Evolutionary conservation across 805 yeast species (phyloP).

Genomic region (Candida nanaspora): DNA sequence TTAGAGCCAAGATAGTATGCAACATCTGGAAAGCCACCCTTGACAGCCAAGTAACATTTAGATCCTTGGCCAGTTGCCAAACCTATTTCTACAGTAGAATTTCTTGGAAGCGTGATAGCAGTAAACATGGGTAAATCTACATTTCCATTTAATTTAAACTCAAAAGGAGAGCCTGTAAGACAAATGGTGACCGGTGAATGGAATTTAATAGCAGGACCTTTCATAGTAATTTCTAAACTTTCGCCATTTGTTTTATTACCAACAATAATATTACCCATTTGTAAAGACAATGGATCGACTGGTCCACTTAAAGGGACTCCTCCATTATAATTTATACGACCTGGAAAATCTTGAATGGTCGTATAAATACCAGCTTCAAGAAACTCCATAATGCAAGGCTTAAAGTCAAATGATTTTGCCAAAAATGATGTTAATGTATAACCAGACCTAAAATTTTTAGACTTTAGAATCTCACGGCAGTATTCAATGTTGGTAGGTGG

Average conservation of each 20-base stretch:
- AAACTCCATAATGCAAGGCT: conserved; percentile 80
- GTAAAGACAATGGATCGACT: conserved; percentile 88
- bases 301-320: conserved; percentile 99
- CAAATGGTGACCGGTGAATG: conserved; percentile 74
- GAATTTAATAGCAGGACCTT: conserved; percentile 81
- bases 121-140: conserved; percentile 52
- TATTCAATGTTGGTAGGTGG: conserved; percentile 88
- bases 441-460: conserved; percentile 78
- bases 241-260: conserved; percentile 82
- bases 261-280: conserved; percentile 83
- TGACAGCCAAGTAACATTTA: conserved; percentile 80
- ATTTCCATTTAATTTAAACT: conserved; percentile 56
- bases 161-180: conserved; percentile 81
- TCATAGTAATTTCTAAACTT: conserved; percentile 81
- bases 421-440: conserved; percentile 81
- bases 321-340: conserved; percentile 76
- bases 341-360: conserved; percentile 93
- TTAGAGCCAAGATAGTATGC: conserved; percentile 91
- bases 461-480: conserved; percentile 74
- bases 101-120: conserved; percentile 64
- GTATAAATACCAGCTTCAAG: conserved; percentile 90
- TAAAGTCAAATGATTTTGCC: conserved; percentile 66
- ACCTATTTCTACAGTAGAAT: conserved; percentile 73
- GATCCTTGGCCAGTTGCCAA: conserved; percentile 69
- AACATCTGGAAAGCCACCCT: conserved; percentile 84